Conservation (phyloP, 2,329 filamentous ascomycete genomes). For the Diplodia seriata region DNA sequence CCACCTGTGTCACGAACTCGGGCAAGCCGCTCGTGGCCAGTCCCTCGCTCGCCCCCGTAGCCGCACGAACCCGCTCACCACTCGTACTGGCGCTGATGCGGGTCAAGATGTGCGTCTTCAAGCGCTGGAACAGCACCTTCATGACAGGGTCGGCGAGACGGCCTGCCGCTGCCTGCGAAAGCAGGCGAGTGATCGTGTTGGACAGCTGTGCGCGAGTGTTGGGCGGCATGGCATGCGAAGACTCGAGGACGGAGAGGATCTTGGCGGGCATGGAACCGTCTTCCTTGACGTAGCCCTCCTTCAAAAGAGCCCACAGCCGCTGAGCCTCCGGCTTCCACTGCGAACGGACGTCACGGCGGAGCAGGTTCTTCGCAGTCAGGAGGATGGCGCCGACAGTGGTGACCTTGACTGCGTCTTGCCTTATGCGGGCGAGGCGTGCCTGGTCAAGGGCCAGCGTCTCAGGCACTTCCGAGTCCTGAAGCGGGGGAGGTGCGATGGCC, state of each 20-base stretch:
- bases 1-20: constrained; percentile 74
- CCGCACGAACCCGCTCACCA: constrained; percentile 73
- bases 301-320: constrained; percentile 72
- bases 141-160: constrained; percentile 67
- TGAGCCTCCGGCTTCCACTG: constrained; percentile 78
- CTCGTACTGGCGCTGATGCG: constrained; percentile 70
- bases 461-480: constrained; percentile 65
- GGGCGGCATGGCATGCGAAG: constrained; percentile 58
- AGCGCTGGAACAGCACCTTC: constrained; percentile 70
- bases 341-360: constrained; percentile 79
- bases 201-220: constrained; percentile 54
- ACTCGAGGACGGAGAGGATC: constrained; percentile 57
- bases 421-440: constrained; percentile 66
- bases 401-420: constrained; percentile 67
- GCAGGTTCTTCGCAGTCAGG: constrained; percentile 80
- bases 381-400: constrained; percentile 77
- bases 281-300: constrained; percentile 63
- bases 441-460: constrained; percentile 77
- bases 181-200: constrained; percentile 55
- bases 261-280: constrained; percentile 56
- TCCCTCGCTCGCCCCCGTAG: constrained; percentile 72
- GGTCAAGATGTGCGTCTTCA: constrained; percentile 70
- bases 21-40: constrained; percentile 73
- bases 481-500: constrained; percentile 69
- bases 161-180: constrained; percentile 60